These are phyloP conservation scores for Linaria vulgaris DNA, from an alignment of 257 asterid species.

Conservation along the genomic window DNA sequence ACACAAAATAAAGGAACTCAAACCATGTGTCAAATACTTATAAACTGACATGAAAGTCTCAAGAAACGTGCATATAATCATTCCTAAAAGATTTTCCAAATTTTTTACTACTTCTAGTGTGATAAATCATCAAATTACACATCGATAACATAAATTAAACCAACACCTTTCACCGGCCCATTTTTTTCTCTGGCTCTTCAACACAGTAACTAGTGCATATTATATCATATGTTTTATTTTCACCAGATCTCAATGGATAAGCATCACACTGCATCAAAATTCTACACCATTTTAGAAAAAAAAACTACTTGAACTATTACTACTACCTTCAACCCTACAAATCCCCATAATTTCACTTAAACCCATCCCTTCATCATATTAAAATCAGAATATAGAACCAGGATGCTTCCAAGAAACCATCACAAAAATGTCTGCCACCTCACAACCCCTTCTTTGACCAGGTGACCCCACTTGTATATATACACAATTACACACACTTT, in stretches of 20 bases:
- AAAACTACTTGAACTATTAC: too few relatives aligned
- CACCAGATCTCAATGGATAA: slow-evolving; percentile 35
- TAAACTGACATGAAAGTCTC: too few relatives aligned
- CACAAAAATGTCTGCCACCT: slow-evolving; percentile 37
- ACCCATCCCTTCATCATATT: slow-evolving; percentile 7
- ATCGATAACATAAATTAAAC: too few relatives aligned
- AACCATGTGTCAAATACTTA: too few relatives aligned
- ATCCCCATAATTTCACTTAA: slow-evolving; percentile 9
- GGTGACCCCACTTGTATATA: slow-evolving; percentile 5
- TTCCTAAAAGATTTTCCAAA: too few relatives aligned
- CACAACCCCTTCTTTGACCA: slow-evolving; percentile 35
- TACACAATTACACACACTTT: too few relatives aligned
- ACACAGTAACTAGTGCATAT: neutral
- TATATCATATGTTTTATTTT: neutral
- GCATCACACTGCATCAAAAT: slow-evolving; percentile 16
- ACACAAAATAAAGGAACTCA: too few relatives aligned
- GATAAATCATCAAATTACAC: too few relatives aligned
- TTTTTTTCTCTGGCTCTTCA: slow-evolving; percentile 15
- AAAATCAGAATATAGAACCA: slow-evolving; percentile 14
- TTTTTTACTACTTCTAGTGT: too few relatives aligned
- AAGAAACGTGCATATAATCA: too few relatives aligned
- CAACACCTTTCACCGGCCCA: slow-evolving; percentile 27
- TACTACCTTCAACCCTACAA: slow-evolving; percentile 7
- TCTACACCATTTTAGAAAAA: neutral
- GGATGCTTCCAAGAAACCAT: slow-evolving; percentile 41